Conservation (phyloP, 1,139 yeast species). For the Saccharomyces uvarum region DNA sequence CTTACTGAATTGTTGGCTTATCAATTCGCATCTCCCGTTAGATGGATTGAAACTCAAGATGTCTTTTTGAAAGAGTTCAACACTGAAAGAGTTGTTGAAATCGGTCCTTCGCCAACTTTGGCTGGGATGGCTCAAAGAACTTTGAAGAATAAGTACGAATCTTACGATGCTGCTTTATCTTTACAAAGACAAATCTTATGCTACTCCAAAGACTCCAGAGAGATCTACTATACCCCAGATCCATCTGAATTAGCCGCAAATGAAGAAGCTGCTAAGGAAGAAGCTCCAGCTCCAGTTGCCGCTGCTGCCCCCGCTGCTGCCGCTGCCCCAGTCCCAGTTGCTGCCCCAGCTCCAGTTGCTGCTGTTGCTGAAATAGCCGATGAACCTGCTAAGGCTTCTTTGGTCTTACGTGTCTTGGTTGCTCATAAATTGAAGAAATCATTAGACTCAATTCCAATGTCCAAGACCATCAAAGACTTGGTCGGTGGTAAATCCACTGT, state of each 20-base stretch:
- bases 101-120: constrained; percentile 97
- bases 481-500: constrained; percentile 98
- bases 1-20: constrained; percentile 93
- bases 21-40: constrained; percentile 97
- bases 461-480: constrained; percentile 90
- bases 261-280: constrained; percentile 35
- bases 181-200: constrained; percentile 94
- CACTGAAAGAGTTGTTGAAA: constrained; percentile 94
- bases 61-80: constrained; percentile 89
- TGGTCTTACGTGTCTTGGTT: constrained; percentile 79
- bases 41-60: constrained; percentile 99
- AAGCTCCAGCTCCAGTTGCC: constrained; percentile 35
- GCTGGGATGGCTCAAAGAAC: constrained; percentile 99
- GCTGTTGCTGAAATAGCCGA: constrained; percentile 77
- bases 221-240: constrained; percentile 92
- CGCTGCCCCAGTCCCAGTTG: constrained; percentile 41
- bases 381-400: constrained; percentile 78
- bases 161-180: constrained; percentile 94
- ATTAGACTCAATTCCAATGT: constrained; percentile 73
- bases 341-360: constrained; percentile 49
- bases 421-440: constrained; percentile 94
- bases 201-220: constrained; percentile 91
- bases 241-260: constrained; percentile 38
- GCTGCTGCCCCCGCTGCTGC: constrained; percentile 41
- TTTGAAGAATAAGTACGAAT: constrained; percentile 89